Conservation (phyloP, 2,329 filamentous ascomycete genomes). For the Fusarium beomiforme region DNA sequence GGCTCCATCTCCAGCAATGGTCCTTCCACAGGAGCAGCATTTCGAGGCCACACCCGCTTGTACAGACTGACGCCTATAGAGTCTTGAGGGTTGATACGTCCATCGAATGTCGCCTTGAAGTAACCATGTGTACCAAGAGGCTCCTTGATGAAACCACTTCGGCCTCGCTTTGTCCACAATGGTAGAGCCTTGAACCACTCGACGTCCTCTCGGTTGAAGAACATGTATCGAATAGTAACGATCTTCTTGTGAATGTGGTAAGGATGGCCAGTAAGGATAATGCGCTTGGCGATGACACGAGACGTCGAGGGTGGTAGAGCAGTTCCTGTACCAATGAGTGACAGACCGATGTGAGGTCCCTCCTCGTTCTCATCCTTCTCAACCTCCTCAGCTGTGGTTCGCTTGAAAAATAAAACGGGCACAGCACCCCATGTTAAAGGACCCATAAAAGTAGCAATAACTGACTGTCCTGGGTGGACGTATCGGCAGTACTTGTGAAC, state of each 20-base stretch:
- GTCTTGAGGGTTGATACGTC: constrained; percentile 94
- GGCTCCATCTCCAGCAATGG: constrained; percentile 52
- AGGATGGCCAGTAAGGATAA: constrained; percentile 93
- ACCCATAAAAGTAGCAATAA: constrained; percentile 88
- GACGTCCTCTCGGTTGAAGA: constrained; percentile 96
- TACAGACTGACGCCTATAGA: constrained; percentile 90
- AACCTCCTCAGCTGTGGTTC: constrained; percentile 56
- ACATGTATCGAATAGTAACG: constrained; percentile 99
- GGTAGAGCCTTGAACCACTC: constrained; percentile 98
- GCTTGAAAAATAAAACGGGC: constrained; percentile 88
- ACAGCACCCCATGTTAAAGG: constrained; percentile 94
- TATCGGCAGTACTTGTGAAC: constrained; percentile 97
- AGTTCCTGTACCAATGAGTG: constrained; percentile 87
- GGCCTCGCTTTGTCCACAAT: constrained; percentile 89
- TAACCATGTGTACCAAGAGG: constrained; percentile 97
- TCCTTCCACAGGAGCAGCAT: constrained; percentile 61
- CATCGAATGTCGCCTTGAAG: constrained; percentile 99
- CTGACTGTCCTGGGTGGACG: constrained; percentile 88
- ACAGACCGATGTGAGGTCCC: constrained; percentile 62
- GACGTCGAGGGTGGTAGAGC: constrained; percentile 78
- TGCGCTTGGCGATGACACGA: constrained; percentile 91
- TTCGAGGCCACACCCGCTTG: constrained; percentile 84
- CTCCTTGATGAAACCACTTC: constrained; percentile 94
- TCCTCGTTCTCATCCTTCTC: constrained; percentile 55
- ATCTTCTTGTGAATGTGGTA: constrained; percentile 99